These are phyloP conservation scores for Fusarium multiceps DNA, from an alignment of 2,329 filamentous ascomycete genomes.

Conservation along the genomic window DNA sequence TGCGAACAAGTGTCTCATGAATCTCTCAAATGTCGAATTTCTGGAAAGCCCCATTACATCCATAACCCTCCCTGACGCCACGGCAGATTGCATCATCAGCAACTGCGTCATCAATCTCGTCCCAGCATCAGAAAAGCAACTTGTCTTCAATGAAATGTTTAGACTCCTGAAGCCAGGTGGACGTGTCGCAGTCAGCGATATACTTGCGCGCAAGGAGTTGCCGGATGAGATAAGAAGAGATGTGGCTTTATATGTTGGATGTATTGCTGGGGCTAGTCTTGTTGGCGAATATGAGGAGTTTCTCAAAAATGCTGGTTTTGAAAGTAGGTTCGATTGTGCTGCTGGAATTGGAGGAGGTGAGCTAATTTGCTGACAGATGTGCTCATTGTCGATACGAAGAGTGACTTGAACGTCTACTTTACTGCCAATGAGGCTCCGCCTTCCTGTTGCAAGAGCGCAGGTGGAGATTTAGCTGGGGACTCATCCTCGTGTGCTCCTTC, in stretches of 20 bases:
- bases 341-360: fast-evolving
- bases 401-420: slow-evolving; percentile 2
- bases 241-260: slow-evolving; percentile 68
- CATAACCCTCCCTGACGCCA: not conserved
- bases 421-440: not conserved
- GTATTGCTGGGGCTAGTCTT: slow-evolving; percentile 67
- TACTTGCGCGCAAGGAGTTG: slow-evolving; percentile 61
- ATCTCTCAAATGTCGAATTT: not conserved
- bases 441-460: not conserved
- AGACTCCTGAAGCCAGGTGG: slow-evolving; percentile 68
- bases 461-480: fast-evolving
- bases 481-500: not conserved
- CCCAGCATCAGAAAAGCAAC: slow-evolving; percentile 61
- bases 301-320: slow-evolving; percentile 62
- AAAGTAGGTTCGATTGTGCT: slow-evolving; percentile 47
- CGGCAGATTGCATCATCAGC: slow-evolving; percentile 59
- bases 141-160: slow-evolving; percentile 67
- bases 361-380: not conserved
- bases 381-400: not conserved
- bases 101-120: slow-evolving; percentile 74
- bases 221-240: slow-evolving; percentile 59
- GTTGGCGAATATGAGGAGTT: slow-evolving; percentile 64
- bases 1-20: not conserved
- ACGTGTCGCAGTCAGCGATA: slow-evolving; percentile 69
- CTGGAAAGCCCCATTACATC: not conserved